These are phyloP conservation scores for Allodekkera sacchari DNA, from an alignment of 805 yeast genomes.

Conservation along the genomic window DNA sequence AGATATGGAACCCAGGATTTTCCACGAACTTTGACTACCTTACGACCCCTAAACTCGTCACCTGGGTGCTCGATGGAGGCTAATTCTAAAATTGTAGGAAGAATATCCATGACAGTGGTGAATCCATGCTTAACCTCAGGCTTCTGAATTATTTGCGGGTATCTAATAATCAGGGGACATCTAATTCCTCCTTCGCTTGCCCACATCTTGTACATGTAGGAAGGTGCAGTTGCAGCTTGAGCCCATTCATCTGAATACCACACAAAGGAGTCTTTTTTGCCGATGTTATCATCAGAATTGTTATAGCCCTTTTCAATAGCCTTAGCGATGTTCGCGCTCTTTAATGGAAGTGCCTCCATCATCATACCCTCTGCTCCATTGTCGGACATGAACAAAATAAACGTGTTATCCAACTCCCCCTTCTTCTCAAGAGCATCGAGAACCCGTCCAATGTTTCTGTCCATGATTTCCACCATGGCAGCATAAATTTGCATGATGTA, in stretches of 20 bases:
- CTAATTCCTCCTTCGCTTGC: slow-evolving; percentile 54
- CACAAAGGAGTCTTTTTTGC: slow-evolving; percentile 37
- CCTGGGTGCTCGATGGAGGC: slow-evolving; percentile 40
- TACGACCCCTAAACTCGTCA: slow-evolving; percentile 30
- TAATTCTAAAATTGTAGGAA: slow-evolving; percentile 46
- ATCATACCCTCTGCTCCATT: slow-evolving; percentile 60
- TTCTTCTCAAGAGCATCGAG: slow-evolving; percentile 31
- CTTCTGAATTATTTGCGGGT: slow-evolving; percentile 27
- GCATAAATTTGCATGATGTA: slow-evolving; percentile 50
- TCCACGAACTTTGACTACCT: slow-evolving; percentile 38
- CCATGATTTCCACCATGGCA: slow-evolving; percentile 55
- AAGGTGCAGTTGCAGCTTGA: slow-evolving; percentile 53
- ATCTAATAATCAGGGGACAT: slow-evolving; percentile 43
- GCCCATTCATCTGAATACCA: slow-evolving; percentile 55
- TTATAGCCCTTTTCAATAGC: slow-evolving; percentile 29
- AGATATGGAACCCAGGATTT: slow-evolving; percentile 35
- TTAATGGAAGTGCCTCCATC: slow-evolving; percentile 46
- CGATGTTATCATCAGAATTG: slow-evolving; percentile 39
- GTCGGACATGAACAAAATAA: slow-evolving; percentile 53
- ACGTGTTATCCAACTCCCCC: slow-evolving; percentile 45
- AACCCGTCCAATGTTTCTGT: slow-evolving; percentile 42
- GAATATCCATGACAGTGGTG: slow-evolving; percentile 50
- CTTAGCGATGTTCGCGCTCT: slow-evolving; percentile 18
- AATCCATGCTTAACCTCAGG: slow-evolving; percentile 28
- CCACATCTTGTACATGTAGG: slow-evolving; percentile 47